These are phyloP conservation scores for Golubevia sp. DNA, from an alignment of 1,284 basidiomycete species.

Conservation along the genomic window DNA sequence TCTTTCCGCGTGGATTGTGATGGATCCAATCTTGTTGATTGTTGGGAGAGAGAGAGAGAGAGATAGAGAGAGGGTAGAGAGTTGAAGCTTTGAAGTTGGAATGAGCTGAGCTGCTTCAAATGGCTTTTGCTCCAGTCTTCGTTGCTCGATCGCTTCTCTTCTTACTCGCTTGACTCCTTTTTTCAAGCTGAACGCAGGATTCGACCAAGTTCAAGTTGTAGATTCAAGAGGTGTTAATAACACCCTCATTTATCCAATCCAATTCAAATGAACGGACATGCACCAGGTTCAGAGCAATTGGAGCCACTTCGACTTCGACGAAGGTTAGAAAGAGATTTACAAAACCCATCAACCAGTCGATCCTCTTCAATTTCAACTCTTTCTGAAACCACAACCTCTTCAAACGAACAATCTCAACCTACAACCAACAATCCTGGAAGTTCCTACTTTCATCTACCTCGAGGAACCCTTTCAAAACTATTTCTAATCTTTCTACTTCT, in stretches of 20 bases:
- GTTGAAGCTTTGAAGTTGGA: too few relatives aligned
- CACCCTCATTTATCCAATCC: background rate
- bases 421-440: too few relatives aligned
- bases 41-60: too few relatives aligned
- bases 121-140: background rate
- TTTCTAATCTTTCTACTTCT: constrained; percentile 59
- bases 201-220: too few relatives aligned
- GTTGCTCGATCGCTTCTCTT: too few relatives aligned
- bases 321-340: background rate
- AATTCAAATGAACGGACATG: background rate
- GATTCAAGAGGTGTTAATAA: too few relatives aligned
- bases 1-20: too few relatives aligned
- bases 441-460: too few relatives aligned
- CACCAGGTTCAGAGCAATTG: background rate
- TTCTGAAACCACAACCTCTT: background rate
- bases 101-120: background rate
- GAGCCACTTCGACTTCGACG: background rate
- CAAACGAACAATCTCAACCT: background rate
- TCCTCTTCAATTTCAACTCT: background rate
- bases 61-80: too few relatives aligned
- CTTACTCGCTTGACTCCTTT: too few relatives aligned
- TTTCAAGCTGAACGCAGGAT: too few relatives aligned
- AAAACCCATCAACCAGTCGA: background rate
- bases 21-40: too few relatives aligned
- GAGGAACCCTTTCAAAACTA: constrained; percentile 2